Evolutionary conservation across 2,329 filamentous ascomycete species (phyloP).

Genomic region (Diaporthe sp.): DNA sequence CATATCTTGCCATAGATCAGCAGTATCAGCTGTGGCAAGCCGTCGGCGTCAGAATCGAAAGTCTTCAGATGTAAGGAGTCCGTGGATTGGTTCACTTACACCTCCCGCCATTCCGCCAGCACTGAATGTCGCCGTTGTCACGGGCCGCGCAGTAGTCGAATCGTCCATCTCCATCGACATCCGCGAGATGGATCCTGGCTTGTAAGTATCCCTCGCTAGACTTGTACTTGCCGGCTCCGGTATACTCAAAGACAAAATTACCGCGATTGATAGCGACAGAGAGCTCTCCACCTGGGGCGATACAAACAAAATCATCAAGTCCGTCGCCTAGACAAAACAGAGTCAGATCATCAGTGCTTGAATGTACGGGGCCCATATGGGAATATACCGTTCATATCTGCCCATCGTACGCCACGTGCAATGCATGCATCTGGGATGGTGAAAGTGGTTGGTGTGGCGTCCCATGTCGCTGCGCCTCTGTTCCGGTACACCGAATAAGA

Average conservation of each 20-base stretch:
- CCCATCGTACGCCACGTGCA: conserved; percentile 37
- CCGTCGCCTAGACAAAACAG: conserved; percentile 41
- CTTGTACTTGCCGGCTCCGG: conserved; percentile 40
- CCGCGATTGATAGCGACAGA: conserved; percentile 45
- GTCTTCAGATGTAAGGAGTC: neutral
- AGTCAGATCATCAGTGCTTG: neutral
- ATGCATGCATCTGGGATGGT: conserved; percentile 17
- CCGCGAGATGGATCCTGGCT: conserved; percentile 48
- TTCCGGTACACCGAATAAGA: neutral
- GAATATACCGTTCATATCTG: conserved; percentile 38
- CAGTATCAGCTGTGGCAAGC: conserved; percentile 3
- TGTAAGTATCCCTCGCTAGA: conserved; percentile 29
- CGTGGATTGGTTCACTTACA: neutral
- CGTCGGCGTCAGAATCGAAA: neutral
- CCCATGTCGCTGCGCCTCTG: neutral
- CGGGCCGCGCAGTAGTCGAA: conserved; percentile 50
- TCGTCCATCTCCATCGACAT: conserved; percentile 52
- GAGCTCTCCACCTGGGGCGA: conserved; percentile 42
- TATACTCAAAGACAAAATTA: conserved; percentile 36
- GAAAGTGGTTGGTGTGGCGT: neutral
- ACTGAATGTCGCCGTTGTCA: conserved; percentile 38
- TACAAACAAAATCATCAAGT: conserved; percentile 51
- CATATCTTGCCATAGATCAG: conserved; percentile 52
- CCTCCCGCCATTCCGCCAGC: conserved; percentile 40
- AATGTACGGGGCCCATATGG: neutral